Evolutionary conservation across 1,139 yeast genomes (phyloP), one percentile per base, ranked within the genome.

Genomic region (Zygoascus hellenicus): DNA sequence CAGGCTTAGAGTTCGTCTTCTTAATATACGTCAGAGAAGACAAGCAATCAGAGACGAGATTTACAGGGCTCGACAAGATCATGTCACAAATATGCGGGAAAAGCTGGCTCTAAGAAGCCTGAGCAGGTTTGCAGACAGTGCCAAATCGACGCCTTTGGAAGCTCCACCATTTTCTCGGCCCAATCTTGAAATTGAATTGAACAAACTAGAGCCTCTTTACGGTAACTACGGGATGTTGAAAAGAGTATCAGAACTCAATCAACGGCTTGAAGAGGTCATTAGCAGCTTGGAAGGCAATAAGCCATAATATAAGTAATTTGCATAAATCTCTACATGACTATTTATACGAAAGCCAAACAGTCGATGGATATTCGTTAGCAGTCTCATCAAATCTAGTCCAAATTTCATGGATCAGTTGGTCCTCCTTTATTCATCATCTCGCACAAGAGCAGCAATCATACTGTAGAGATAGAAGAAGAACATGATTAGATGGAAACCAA

Each of bases 391-490:
- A 7, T 22, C 7, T 4, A 4, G 7, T 5, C 7, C 26, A 22
- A 22, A 22, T 22, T 5, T 22, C 26, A 22, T 4, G 6, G 26
- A n/a, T n/a, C n/a, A n/a, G n/a, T n/a, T 22, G 7, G 26, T 22
- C 14, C 26, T 16, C 3, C 13, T 30, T 32, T 36, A 41, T 14
- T 41, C 53, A 33, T 66, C 68, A 44, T 74, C 86, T 55, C 83
- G 89, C 62, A 92, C 92, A 67, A 92, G 78, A 41, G 96, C 94
- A 76, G 90, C 85, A 71, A 92, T 90, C 96, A 92, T 87, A 72
- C 95, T 83, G 76, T 90, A 92, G 63, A 92, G 78, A 77, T 89
- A 90, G 76, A 79, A 89, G 83, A 92, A 92, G 78, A 92, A 92
- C 83, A 90, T 76, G 62, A 89, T 71, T 60, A 92, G 75, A 66